Percentiles rank a stretch among this genome's conserved stretches.
Evolutionary conservation across 2,329 filamentous ascomycete genomes (phyloP).

Genomic region (Fusarium sp.): DNA sequence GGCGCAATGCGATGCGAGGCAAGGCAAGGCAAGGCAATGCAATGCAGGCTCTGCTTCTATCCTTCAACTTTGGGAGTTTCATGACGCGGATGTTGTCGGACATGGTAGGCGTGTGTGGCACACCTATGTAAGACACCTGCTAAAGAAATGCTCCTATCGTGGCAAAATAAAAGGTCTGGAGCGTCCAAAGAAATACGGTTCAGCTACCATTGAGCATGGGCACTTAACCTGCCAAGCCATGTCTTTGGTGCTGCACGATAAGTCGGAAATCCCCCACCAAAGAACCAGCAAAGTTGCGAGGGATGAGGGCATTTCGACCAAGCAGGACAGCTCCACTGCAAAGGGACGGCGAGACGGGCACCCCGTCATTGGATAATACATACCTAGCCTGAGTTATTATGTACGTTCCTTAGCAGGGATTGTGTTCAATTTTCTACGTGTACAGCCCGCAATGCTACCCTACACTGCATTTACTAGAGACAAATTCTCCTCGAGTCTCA

Average conservation of each 20-base stretch:
- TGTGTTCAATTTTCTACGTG: background rate
- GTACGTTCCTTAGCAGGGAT: background rate
- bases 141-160: constrained; percentile 22
- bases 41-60: constrained; percentile 1
- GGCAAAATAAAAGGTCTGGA: constrained; percentile 29
- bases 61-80: constrained; percentile 22
- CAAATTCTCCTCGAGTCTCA: constrained; percentile 20
- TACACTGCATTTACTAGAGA: constrained; percentile 10
- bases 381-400: background rate
- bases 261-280: background rate
- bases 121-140: constrained; percentile 33
- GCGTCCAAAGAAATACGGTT: constrained; percentile 16
- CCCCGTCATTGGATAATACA: constrained; percentile 10
- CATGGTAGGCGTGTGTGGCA: constrained; percentile 36
- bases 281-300: background rate
- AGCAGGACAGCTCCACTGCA: background rate
- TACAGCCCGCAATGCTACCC: constrained; percentile 4
- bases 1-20: background rate
- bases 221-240: constrained; percentile 1
- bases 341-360: background rate
- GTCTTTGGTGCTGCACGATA: background rate
- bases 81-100: constrained; percentile 37
- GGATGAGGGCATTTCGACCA: background rate
- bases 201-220: background rate
- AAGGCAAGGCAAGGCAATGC: background rate